Percentiles rank a stretch among this genome's conserved stretches.
These are phyloP conservation scores for Tylopilus orsonianus DNA, from an alignment of 1,284 basidiomycete genomes.

Conservation along the genomic window DNA sequence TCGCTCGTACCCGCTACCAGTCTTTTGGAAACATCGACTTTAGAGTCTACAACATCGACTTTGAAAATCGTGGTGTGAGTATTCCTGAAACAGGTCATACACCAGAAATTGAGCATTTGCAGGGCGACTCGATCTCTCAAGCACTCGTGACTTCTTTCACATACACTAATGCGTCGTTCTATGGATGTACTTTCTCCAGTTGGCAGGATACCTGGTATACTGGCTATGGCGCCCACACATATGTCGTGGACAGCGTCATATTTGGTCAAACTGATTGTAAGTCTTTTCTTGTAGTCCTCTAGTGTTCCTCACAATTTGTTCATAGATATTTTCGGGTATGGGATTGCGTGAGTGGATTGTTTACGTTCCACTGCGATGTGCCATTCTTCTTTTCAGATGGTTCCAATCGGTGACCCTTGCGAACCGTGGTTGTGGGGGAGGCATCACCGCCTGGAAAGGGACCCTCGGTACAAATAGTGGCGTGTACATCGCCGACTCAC, in stretches of 20 bases:
- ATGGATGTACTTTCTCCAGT: conserved; percentile 61
- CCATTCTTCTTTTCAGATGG: conserved; percentile 41
- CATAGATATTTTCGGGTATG: conserved; percentile 55
- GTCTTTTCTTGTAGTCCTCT: conserved; percentile 21
- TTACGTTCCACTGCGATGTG: conserved; percentile 25
- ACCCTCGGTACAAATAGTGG: conserved; percentile 44
- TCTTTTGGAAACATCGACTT: conserved; percentile 60
- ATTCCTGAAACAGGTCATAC: background rate
- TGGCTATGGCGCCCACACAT: conserved; percentile 58
- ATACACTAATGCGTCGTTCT: conserved; percentile 66
- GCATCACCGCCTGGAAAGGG: conserved; percentile 62
- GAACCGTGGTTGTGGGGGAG: conserved; percentile 62
- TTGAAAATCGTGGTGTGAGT: conserved; percentile 62
- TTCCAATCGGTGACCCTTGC: conserved; percentile 61
- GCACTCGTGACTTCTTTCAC: conserved; percentile 60
- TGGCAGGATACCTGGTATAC: conserved; percentile 71
- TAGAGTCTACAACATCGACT: conserved; percentile 66
- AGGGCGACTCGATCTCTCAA: conserved; percentile 62
- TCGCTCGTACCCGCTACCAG: conserved; percentile 48
- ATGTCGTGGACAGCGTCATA: conserved; percentile 60
- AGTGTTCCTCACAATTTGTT: conserved; percentile 13
- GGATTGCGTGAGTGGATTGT: conserved; percentile 46
- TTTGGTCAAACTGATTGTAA: conserved; percentile 65
- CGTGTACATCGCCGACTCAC: conserved; percentile 58
- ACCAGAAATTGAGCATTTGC: background rate